These are phyloP conservation scores for Colletotrichum shisoi DNA, from an alignment of 2,329 filamentous ascomycete genomes.

Conservation along the genomic window DNA sequence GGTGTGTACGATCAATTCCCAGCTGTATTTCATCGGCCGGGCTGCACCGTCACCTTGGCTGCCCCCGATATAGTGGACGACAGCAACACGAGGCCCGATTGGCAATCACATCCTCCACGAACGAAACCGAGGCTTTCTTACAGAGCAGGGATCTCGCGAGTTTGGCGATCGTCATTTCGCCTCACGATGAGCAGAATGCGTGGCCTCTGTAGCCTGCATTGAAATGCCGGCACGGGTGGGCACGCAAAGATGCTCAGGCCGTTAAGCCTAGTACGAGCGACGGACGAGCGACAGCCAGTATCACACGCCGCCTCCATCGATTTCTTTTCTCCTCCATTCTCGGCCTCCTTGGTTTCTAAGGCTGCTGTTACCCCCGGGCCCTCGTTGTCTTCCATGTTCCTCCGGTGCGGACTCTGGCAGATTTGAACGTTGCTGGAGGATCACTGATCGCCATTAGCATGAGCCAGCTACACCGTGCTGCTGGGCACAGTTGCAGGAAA, in stretches of 20 bases:
- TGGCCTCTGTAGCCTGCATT: not conserved
- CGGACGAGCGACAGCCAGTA: not conserved
- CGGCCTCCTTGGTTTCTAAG: not conserved
- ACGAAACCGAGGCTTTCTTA: not conserved
- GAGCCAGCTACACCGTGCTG: not conserved
- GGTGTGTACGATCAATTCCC: constrained; percentile 6
- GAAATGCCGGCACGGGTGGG: not conserved
- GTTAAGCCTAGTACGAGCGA: not conserved
- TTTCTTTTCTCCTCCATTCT: not conserved
- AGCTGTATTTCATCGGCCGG: not conserved
- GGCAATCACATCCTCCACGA: not conserved
- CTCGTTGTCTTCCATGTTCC: not conserved
- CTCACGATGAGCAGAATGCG: not conserved
- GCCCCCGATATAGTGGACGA: not conserved
- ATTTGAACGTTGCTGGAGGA: not conserved
- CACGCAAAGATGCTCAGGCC: not conserved
- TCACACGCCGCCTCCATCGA: not conserved
- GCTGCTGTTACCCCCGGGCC: no score
- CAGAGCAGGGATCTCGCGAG: not conserved
- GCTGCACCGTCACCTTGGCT: not conserved
- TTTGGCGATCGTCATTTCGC: not conserved
- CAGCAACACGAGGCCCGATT: no score
- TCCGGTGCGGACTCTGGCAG: not conserved
- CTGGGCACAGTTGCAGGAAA: not conserved
- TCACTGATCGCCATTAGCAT: not conserved